Evolutionary conservation across 805 yeast genomes (phyloP).

Genomic region (Yamadazyma insecticola): DNA sequence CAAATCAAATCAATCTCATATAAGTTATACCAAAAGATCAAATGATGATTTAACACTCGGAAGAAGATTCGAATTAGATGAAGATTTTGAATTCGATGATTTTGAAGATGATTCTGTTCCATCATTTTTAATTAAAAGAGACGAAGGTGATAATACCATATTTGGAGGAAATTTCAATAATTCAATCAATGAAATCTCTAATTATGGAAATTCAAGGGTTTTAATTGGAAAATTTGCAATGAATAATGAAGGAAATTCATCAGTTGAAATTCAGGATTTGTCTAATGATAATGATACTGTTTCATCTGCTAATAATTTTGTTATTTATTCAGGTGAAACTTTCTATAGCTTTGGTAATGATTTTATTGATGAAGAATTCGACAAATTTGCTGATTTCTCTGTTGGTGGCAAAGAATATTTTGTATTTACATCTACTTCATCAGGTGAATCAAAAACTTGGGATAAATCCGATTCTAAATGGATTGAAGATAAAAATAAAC

Average conservation of each 20-base stretch:
- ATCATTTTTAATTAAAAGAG: slow-evolving; percentile 13
- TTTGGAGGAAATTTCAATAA: slow-evolving; percentile 28
- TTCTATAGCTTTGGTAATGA: slow-evolving; percentile 43
- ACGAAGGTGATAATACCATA: slow-evolving; percentile 10
- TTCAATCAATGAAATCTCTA: slow-evolving; percentile 19
- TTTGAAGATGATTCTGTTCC: slow-evolving; percentile 1
- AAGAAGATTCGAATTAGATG: slow-evolving; percentile 9
- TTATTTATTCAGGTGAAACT: slow-evolving; percentile 27
- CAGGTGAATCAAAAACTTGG: slow-evolving; percentile 33
- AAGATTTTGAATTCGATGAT: slow-evolving; percentile 1
- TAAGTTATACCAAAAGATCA: slow-evolving; percentile 11
- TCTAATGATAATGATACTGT: slow-evolving; percentile 23
- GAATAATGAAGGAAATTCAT: too few relatives aligned
- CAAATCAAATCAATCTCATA: slow-evolving; percentile 26
- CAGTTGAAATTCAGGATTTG: slow-evolving; percentile 20
- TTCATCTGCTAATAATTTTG: slow-evolving; percentile 29
- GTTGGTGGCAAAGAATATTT: slow-evolving; percentile 38
- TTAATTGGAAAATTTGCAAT: slow-evolving; percentile 30
- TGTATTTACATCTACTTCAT: slow-evolving; percentile 28
- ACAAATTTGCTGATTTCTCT: slow-evolving; percentile 30
- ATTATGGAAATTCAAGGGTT: slow-evolving; percentile 18
- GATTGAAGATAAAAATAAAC: slow-evolving; percentile 21
- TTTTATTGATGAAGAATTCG: slow-evolving; percentile 16
- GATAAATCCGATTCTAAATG: slow-evolving; percentile 33
- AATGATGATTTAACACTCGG: too few relatives aligned